Conservation (phyloP, 2,329 filamentous ascomycete species). For the Ophiostoma piceae region DNA sequence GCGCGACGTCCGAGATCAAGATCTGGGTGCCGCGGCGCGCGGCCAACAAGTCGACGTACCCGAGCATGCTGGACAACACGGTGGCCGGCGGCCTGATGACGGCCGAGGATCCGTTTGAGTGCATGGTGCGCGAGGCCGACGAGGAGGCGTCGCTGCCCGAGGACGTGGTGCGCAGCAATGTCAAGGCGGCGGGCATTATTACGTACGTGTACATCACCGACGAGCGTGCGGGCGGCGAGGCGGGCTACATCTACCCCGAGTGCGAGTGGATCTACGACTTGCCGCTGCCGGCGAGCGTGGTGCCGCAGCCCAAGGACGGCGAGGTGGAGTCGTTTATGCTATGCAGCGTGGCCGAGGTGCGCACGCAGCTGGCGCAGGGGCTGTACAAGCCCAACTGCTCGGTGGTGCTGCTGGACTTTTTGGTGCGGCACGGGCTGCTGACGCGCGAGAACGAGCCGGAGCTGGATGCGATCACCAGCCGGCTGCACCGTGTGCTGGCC, state of each 20-base stretch:
- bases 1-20: slow-evolving; percentile 41
- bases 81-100: slow-evolving; percentile 80
- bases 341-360: slow-evolving; percentile 66
- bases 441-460: slow-evolving; percentile 73
- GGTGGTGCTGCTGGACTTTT: slow-evolving; percentile 79
- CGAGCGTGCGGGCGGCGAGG: slow-evolving; percentile 70
- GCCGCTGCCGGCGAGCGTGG: slow-evolving; percentile 60
- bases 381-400: slow-evolving; percentile 93
- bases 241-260: slow-evolving; percentile 79
- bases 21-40: slow-evolving; percentile 82
- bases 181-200: slow-evolving; percentile 61
- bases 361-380: slow-evolving; percentile 61
- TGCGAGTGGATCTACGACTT: slow-evolving; percentile 89
- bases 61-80: slow-evolving; percentile 90
- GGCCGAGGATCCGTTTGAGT: slow-evolving; percentile 73
- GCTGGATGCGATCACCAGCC: slow-evolving; percentile 67
- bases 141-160: slow-evolving; percentile 83
- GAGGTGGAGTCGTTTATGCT: slow-evolving; percentile 85
- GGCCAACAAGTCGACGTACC: slow-evolving; percentile 76
- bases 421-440: slow-evolving; percentile 76
- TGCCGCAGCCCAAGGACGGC: slow-evolving; percentile 73
- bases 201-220: slow-evolving; percentile 83
- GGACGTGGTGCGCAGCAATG: slow-evolving; percentile 57
- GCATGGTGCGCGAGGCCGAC: slow-evolving; percentile 74
- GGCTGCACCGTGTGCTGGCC: slow-evolving; percentile 72